Evolutionary conservation across 2,329 filamentous ascomycete genomes (phyloP).

Genomic region (Hawksworthiomyces lignivorus): DNA sequence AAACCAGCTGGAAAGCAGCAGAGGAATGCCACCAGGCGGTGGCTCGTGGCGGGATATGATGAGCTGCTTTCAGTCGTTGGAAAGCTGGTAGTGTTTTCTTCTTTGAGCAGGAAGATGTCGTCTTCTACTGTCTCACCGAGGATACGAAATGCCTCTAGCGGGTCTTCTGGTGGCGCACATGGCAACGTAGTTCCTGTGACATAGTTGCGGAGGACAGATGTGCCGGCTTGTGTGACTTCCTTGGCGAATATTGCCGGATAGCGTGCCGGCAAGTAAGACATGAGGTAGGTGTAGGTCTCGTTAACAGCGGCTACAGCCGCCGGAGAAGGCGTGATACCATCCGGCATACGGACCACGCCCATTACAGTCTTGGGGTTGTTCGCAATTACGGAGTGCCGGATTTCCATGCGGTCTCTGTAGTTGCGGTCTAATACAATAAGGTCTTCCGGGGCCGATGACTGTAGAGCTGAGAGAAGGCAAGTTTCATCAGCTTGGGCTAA

Average conservation of each 20-base stretch:
- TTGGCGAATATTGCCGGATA: slow-evolving; percentile 33
- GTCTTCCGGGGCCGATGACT: slow-evolving; percentile 35
- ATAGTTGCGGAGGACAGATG: slow-evolving; percentile 28
- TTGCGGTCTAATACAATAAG: slow-evolving; percentile 45
- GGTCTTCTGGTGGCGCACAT: slow-evolving; percentile 21
- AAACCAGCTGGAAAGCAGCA: slow-evolving; percentile 48
- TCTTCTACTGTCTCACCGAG: slow-evolving; percentile 44
- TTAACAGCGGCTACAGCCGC: slow-evolving; percentile 32
- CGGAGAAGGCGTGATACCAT: not conserved
- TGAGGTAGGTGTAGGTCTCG: slow-evolving; percentile 7
- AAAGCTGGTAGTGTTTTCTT: slow-evolving; percentile 16
- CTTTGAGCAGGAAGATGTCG: slow-evolving; percentile 43
- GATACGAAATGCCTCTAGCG: slow-evolving; percentile 16
- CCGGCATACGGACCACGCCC: slow-evolving; percentile 28
- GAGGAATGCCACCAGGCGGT: slow-evolving; percentile 39
- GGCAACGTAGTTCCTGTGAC: slow-evolving; percentile 28
- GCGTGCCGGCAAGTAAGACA: slow-evolving; percentile 8
- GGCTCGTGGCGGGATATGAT: slow-evolving; percentile 16
- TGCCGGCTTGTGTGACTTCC: slow-evolving; percentile 22
- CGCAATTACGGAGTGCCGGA: slow-evolving; percentile 31
- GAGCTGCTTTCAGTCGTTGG: slow-evolving; percentile 20
- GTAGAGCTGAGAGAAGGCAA: slow-evolving; percentile 27
- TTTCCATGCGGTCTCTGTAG: slow-evolving; percentile 37
- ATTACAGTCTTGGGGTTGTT: slow-evolving; percentile 32
- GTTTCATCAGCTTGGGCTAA: not conserved